phyloP scores from a whole-genome alignment of 2,329 filamentous ascomycete species.

The Pseudogymnoascus sp. region DNA sequence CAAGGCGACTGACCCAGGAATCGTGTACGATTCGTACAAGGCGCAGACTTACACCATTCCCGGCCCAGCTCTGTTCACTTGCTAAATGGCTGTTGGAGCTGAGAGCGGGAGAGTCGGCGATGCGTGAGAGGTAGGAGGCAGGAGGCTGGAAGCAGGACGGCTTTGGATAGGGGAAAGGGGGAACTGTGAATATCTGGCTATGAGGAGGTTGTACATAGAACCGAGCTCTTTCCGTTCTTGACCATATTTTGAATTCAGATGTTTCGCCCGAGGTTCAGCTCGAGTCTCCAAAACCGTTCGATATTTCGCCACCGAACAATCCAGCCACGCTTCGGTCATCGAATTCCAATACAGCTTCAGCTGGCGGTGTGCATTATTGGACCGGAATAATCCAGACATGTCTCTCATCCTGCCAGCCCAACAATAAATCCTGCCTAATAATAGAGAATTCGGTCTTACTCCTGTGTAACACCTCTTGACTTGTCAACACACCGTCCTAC shows the following conservation, averaged over 20 bases:
- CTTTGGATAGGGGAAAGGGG: background rate
- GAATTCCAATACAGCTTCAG: background rate
- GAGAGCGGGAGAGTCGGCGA: constrained; percentile 2
- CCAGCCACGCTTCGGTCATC: background rate
- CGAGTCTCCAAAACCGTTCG: background rate
- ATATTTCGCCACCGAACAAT: background rate
- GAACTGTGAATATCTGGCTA: background rate
- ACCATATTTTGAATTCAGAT: background rate
- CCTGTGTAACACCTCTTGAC: background rate
- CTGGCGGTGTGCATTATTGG: background rate
- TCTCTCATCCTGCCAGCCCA: background rate
- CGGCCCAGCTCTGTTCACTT: constrained; percentile 42
- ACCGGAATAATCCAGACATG: constrained; percentile 1
- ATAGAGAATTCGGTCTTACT: background rate
- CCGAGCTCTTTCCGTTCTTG: background rate
- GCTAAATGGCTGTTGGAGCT: constrained; percentile 28
- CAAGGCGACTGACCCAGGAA: constrained; percentile 37
- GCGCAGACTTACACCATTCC: constrained; percentile 39
- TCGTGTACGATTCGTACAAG: constrained; percentile 36
- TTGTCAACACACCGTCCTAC: background rate
- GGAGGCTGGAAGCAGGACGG: background rate
- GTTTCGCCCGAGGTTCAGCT: background rate
- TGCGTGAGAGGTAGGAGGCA: background rate
- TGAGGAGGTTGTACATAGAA: background rate
- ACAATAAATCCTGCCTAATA: background rate